Evolutionary conservation across 2,329 filamentous ascomycete genomes (phyloP), one percentile per base, ranked within the genome.

Genomic region (Hypoxylon sp.): DNA sequence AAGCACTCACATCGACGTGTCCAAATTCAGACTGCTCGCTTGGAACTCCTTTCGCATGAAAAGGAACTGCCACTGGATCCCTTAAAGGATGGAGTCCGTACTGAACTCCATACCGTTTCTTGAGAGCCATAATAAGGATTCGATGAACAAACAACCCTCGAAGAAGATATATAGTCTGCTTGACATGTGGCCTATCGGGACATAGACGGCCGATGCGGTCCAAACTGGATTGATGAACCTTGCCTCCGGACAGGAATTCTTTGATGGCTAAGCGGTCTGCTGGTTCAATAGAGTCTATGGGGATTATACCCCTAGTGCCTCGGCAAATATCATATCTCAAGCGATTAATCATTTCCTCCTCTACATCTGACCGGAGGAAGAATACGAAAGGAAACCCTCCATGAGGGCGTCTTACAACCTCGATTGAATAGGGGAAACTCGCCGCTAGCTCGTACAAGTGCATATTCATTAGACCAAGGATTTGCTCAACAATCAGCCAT

Each of bases 21-120:
- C 89, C 87, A 73, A 86, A 93, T 70, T 93, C 90, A 0, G 89
- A 86, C 5, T 87, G 83, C 0, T 87, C 84, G 0, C 84, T 85
- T 0, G 91, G 90, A 0, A 84, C 81, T 2, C 90, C 91, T 62
- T 93, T 92, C 0, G 89, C 88, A 10, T 86, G 82, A 52, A 85
- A 93, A 0, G 91, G 91, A 0, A 93, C 91, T 0, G 90, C 90
- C 4, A 91, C 84, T 0, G 88, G 87, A 43, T 84, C 80, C 13
- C 91, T 82, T 0, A 67, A 49, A 0, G 85, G 83, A 68, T 89
- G 83, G 0, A 90, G 77, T 0, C 88, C 88, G 50, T 90, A 94
- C 46, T 87, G 82, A 0, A 93, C 90, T 28, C 90, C 89, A 86
- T 86, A 92, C 3, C 88, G 79, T 73, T 91, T 92, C 55, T 86